A percentile compares a stretch with the other conserved stretches of the same genome.
Evolutionary conservation across 805 yeast genomes (phyloP).

Genomic region (Torulaspora franciscae): DNA sequence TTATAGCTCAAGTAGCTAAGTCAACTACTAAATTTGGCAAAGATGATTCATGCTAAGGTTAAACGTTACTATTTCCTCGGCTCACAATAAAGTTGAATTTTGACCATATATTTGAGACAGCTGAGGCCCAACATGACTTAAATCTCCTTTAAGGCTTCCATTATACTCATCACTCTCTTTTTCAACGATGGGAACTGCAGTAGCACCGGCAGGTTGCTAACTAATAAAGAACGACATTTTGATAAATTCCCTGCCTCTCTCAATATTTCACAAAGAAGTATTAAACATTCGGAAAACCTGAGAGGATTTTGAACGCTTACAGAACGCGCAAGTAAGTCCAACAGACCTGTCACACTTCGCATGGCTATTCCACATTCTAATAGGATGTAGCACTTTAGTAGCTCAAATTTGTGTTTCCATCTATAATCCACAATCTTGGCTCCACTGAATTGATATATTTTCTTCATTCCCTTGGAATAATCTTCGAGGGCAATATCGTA

Average conservation of each 20-base stretch:
- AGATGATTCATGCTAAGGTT: no score
- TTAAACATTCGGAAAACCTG: conserved; percentile 43
- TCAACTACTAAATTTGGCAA: no score
- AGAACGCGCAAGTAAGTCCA: conserved; percentile 48
- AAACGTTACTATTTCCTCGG: no score
- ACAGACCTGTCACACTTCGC: conserved; percentile 46
- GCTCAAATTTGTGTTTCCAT: conserved; percentile 29
- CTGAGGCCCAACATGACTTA: no score
- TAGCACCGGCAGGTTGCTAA: conserved; percentile 8
- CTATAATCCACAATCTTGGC: conserved; percentile 27
- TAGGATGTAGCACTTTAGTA: conserved; percentile 30
- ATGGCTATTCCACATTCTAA: conserved; percentile 42
- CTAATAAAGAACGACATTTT: conserved; percentile 31
- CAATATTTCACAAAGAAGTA: conserved; percentile 44
- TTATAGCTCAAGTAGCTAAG: no score
- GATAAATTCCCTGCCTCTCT: conserved; percentile 38
- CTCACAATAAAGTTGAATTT: no score
- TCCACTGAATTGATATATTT: conserved; percentile 14
- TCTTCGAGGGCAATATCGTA: conserved; percentile 36
- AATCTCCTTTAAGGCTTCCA: not conserved
- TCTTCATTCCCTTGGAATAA: conserved; percentile 28
- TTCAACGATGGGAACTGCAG: conserved; percentile 11
- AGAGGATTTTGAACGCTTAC: conserved; percentile 43
- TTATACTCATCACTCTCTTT: conserved; percentile 2
- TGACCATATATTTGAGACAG: no score